Evolutionary conservation across 768 basidiomycete species (phyloP), one percentile per base, ranked within the genome.

Genomic region (Lentinula edodes): DNA sequence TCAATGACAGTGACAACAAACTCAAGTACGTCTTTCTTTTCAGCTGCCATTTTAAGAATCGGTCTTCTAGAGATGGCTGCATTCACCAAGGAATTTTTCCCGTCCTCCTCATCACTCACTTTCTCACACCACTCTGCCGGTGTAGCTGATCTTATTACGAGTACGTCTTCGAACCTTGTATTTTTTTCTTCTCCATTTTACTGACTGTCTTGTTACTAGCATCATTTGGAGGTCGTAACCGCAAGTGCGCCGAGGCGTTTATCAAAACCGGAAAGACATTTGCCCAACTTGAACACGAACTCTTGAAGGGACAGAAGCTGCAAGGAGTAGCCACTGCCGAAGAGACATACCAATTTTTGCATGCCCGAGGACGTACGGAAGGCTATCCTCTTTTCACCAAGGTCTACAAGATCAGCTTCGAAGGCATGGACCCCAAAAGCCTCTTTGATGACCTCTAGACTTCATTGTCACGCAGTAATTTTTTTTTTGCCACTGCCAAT

Each of bases 41-140:
- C 8, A 52, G 61, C 63, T 38, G 60, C 63, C 3, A 63, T 63
- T 12, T 23, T 63, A n/a, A 48, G 63, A 20, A 61, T 63, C 16
- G 63, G 63, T 35, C 45, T 63, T 6, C 52, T 63, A 28, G 63
- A 63, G 46, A 63, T 63, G 63, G 54, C 58, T 38, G 57, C 59
- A 3, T 63, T 63, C 28, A 64, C 63, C 5, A 61, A 61, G n/a
- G 63, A 61, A 41, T 61, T 63, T 53, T 63, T 63, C 59, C 63
- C 63, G 13, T 36, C 43, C 32, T 63, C 63, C 15, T 60, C 53
- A 18, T 61, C 63, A 15, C 18, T 64, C 16, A 64, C 63, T n/a
- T 64, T 64, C 34, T 61, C 58, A 38, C 63, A 64, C 23, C 63
- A 64, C 53, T 64, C 63, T 12, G 63, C 63, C 51, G 61, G 63